phyloP scores from a whole-genome alignment of 2,329 filamentous ascomycete genomes.

The Aspergillus ruber region DNA sequence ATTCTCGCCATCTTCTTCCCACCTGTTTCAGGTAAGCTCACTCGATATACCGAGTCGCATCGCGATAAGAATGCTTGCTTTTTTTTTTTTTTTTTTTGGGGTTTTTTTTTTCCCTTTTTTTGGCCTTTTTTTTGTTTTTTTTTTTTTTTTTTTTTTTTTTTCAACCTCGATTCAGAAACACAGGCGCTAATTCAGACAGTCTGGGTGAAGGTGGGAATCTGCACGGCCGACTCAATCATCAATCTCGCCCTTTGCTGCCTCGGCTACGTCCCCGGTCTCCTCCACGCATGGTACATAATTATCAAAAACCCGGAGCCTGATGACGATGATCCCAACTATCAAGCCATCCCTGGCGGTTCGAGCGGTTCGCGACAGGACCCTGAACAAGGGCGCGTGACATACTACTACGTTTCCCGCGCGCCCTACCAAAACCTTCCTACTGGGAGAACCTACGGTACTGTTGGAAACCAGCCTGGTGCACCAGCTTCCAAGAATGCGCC shows the following conservation, averaged over 20 bases:
- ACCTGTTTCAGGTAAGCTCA: slow-evolving; percentile 47
- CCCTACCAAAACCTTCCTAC: slow-evolving; percentile 28
- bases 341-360: slow-evolving; percentile 48
- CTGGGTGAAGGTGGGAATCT: slow-evolving; percentile 94
- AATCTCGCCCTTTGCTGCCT: slow-evolving; percentile 85
- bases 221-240: slow-evolving; percentile 85
- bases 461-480: slow-evolving; percentile 24
- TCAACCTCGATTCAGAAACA: not conserved
- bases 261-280: slow-evolving; percentile 74
- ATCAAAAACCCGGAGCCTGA: slow-evolving; percentile 73
- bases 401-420: slow-evolving; percentile 64
- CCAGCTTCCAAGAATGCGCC: slow-evolving; percentile 7
- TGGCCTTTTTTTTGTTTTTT: too few species aligned
- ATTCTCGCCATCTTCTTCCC: slow-evolving; percentile 57
- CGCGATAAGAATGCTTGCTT: not conserved
- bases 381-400: slow-evolving; percentile 54
- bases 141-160: too few species aligned
- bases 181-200: slow-evolving; percentile 51
- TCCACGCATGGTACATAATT: slow-evolving; percentile 99
- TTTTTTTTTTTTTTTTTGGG: too few species aligned
- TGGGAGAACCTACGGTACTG: slow-evolving; percentile 35
- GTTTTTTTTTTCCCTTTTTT: too few species aligned
- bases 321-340: slow-evolving; percentile 56
- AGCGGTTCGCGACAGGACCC: slow-evolving; percentile 40
- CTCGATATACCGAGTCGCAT: slow-evolving; percentile 1